A percentile compares a stretch with the other conserved stretches of the same genome.
phyloP scores from a whole-genome alignment of 2,329 filamentous ascomycete genomes.

The Microcyclospora tardicrescens region DNA sequence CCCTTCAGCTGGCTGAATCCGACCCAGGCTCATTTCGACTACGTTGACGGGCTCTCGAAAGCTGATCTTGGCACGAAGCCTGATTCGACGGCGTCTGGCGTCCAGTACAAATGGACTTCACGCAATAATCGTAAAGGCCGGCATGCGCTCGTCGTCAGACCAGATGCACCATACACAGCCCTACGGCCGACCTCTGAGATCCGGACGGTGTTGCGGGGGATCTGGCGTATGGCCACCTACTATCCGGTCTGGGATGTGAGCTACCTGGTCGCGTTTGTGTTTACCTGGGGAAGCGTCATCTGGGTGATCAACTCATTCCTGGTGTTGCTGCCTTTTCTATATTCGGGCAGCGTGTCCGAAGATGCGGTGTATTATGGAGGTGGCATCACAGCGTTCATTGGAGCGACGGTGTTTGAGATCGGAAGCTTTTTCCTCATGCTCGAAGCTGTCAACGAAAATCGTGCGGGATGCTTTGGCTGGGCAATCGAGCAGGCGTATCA shows the following conservation, averaged over 20 bases:
- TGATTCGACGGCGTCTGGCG: slow-evolving; percentile 2
- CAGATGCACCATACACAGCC: slow-evolving; percentile 14
- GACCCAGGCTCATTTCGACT: slow-evolving; percentile 29
- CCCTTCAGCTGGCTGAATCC: slow-evolving; percentile 39
- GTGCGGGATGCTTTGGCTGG: slow-evolving; percentile 55
- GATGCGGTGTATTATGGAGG: slow-evolving; percentile 42
- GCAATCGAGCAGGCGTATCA: slow-evolving; percentile 40
- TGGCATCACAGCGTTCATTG: slow-evolving; percentile 53
- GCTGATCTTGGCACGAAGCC: background rate
- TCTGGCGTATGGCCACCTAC: slow-evolving; percentile 37
- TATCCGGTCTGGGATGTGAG: slow-evolving; percentile 46
- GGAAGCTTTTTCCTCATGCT: slow-evolving; percentile 51
- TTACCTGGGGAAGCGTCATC: slow-evolving; percentile 38
- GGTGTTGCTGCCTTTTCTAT: slow-evolving; percentile 45
- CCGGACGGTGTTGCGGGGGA: slow-evolving; percentile 22
- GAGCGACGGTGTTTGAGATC: slow-evolving; percentile 53
- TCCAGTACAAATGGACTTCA: slow-evolving; percentile 28
- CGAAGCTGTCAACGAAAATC: slow-evolving; percentile 57
- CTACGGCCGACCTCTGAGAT: slow-evolving; percentile 24
- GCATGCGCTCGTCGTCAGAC: slow-evolving; percentile 25
- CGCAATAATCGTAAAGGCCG: slow-evolving; percentile 33
- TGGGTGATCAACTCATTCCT: slow-evolving; percentile 48
- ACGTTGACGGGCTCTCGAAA: slow-evolving; percentile 1
- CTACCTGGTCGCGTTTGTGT: slow-evolving; percentile 41
- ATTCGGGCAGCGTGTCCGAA: slow-evolving; percentile 41